Percentiles rank a stretch among this genome's conserved stretches.
phyloP scores from a whole-genome alignment of 495 filamentous ascomycete species.

The Aspergillus carlsbadensis region DNA sequence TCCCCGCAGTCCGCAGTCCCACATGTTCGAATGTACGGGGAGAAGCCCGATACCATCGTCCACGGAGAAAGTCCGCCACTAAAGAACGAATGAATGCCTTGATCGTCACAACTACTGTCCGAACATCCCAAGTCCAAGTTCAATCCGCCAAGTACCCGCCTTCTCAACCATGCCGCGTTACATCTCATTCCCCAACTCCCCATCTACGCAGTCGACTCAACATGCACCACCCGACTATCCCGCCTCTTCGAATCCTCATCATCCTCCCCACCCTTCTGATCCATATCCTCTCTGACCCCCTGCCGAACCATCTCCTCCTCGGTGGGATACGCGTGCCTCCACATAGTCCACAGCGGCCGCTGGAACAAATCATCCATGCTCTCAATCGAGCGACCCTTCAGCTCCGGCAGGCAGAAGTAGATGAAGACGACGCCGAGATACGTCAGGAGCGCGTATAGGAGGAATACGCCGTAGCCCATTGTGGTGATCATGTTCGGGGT shows the following conservation, averaged over 20 bases:
- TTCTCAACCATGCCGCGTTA: background rate
- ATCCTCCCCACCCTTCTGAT: constrained; percentile 11
- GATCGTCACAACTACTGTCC: too few species aligned
- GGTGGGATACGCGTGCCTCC: constrained; percentile 30
- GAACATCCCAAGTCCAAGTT: too few species aligned
- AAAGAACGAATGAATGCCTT: background rate
- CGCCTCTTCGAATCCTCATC: background rate
- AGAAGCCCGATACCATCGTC: background rate
- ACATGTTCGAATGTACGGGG: background rate
- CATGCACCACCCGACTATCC: constrained; percentile 12
- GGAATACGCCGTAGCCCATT: constrained; percentile 30
- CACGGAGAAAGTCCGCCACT: background rate
- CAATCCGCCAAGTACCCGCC: background rate
- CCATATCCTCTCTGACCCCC: constrained; percentile 19
- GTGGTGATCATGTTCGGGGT: constrained; percentile 30
- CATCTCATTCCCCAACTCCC: too few species aligned
- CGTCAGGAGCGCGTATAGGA: constrained; percentile 27
- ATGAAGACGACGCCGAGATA: constrained; percentile 29
- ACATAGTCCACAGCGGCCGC: constrained; percentile 32
- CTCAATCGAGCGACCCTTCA: constrained; percentile 34
- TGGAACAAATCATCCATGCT: constrained; percentile 38
- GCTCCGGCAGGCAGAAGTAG: constrained; percentile 29
- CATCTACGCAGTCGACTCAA: background rate
- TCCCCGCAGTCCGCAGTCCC: background rate
- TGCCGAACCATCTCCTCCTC: constrained; percentile 24